These are phyloP conservation scores for Ascochyta koolunga DNA, from an alignment of 2,329 filamentous ascomycete genomes.

Conservation along the genomic window DNA sequence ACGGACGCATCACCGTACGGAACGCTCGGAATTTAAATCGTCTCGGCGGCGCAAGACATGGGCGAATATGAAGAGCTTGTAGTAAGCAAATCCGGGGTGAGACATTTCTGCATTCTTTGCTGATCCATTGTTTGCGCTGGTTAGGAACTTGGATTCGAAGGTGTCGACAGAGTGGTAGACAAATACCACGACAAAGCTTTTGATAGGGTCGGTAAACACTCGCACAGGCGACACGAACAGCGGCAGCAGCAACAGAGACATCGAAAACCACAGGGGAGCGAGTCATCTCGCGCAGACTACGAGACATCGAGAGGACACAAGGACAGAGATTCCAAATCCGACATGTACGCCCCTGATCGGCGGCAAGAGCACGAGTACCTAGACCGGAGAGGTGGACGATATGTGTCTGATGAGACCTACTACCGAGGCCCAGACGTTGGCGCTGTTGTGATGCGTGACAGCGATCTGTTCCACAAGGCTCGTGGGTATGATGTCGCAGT, in stretches of 20 bases:
- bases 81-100: constrained; percentile 24
- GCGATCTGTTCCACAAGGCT: constrained; percentile 13
- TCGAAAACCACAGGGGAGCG: background rate
- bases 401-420: constrained; percentile 27
- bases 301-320: background rate
- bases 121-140: constrained; percentile 14
- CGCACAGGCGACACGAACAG: constrained; percentile 16
- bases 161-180: constrained; percentile 36
- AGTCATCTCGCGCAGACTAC: background rate
- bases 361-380: constrained; percentile 19
- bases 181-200: constrained; percentile 40
- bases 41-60: constrained; percentile 21
- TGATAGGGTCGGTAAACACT: constrained; percentile 25
- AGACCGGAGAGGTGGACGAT: constrained; percentile 18
- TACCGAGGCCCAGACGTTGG: constrained; percentile 22
- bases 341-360: constrained; percentile 30
- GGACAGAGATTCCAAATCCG: constrained; percentile 3
- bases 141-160: constrained; percentile 46
- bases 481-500: constrained; percentile 27
- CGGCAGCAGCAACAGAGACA: background rate
- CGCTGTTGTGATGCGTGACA: constrained; percentile 20
- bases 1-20: constrained; percentile 16
- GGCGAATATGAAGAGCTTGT: constrained; percentile 35
- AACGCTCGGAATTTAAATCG: constrained; percentile 20
- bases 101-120: constrained; percentile 9